These are phyloP conservation scores for Sisymbrium altissimum DNA, from an alignment of 345 rosid species.

Conservation along the genomic window DNA sequence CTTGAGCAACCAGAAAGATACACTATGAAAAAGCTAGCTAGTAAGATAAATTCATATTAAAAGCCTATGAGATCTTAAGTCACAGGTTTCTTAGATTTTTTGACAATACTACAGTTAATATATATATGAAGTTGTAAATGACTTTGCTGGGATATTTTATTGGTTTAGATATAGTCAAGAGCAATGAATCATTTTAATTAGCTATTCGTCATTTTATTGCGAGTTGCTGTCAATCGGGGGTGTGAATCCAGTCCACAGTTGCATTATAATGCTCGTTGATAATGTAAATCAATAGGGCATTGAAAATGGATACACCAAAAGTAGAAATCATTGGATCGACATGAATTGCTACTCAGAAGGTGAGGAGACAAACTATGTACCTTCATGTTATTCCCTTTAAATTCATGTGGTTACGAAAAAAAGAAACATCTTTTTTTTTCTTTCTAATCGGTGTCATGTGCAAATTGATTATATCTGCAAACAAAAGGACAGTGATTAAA, in stretches of 20 bases:
- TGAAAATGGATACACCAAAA: conserved; percentile 5
- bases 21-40: neutral
- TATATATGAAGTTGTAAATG: neutral
- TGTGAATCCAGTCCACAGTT: neutral
- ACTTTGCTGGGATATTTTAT: neutral
- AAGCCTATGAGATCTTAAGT: neutral
- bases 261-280: neutral
- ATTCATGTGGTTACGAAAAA: neutral
- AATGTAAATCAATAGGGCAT: neutral
- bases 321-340: conserved; percentile 1
- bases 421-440: no score
- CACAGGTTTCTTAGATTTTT: neutral
- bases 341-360: conserved; percentile 1
- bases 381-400: conserved; percentile 33
- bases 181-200: neutral
- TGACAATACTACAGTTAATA: neutral
- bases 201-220: neutral
- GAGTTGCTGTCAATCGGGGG: neutral
- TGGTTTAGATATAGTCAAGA: neutral
- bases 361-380: conserved; percentile 31
- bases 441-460: conserved; percentile 28
- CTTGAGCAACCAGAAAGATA: no score
- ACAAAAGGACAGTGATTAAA: conserved; percentile 8
- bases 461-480: neutral
- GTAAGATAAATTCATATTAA: neutral